Conservation (phyloP, 2,329 filamentous ascomycete species). For the Verticillium albo-atrum region DNA sequence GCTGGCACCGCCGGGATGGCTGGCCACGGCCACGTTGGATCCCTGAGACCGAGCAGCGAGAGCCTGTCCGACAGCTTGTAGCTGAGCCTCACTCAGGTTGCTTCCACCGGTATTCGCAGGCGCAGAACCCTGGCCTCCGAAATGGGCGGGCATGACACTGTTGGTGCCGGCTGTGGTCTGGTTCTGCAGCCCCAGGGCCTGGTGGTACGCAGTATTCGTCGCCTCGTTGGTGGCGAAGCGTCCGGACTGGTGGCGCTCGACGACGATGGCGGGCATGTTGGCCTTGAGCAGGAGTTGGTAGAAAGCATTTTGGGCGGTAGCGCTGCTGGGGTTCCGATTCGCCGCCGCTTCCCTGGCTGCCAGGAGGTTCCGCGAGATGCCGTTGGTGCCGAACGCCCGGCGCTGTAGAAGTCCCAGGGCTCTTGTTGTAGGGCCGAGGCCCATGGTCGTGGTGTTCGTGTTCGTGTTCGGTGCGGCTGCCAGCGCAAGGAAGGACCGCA, state of each 20-base stretch:
- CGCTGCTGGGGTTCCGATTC: constrained; percentile 85
- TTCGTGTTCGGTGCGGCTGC: constrained; percentile 3
- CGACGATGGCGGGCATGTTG: constrained; percentile 88
- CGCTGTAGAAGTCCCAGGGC: constrained; percentile 14
- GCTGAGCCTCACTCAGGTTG: constrained; percentile 53
- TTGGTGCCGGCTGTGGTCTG: constrained; percentile 7
- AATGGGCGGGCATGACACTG: constrained; percentile 7
- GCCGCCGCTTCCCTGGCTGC: constrained; percentile 86
- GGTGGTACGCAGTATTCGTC: constrained; percentile 74
- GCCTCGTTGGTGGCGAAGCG: constrained; percentile 76
- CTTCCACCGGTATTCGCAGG: constrained; percentile 21
- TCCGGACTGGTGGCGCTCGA: constrained; percentile 84
- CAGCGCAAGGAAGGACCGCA: constrained; percentile 10
- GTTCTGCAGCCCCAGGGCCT: constrained; percentile 54
- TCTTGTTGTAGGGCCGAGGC: constrained; percentile 10
- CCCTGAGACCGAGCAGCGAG: constrained; percentile 68
- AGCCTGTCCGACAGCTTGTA: constrained; percentile 78
- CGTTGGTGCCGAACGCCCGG: constrained; percentile 36
- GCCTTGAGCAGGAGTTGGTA: constrained; percentile 87
- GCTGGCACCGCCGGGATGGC: constrained; percentile 10
- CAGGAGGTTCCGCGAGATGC: constrained; percentile 60
- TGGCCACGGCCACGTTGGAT: constrained; percentile 56
- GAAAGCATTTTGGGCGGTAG: constrained; percentile 86
- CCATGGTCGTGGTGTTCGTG: constrained; percentile 1
- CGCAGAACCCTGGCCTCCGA: constrained; percentile 21